Evolutionary conservation across 2,329 filamentous ascomycete genomes (phyloP), one percentile per base, ranked within the genome.

Genomic region (Calonectria pauciramosa): DNA sequence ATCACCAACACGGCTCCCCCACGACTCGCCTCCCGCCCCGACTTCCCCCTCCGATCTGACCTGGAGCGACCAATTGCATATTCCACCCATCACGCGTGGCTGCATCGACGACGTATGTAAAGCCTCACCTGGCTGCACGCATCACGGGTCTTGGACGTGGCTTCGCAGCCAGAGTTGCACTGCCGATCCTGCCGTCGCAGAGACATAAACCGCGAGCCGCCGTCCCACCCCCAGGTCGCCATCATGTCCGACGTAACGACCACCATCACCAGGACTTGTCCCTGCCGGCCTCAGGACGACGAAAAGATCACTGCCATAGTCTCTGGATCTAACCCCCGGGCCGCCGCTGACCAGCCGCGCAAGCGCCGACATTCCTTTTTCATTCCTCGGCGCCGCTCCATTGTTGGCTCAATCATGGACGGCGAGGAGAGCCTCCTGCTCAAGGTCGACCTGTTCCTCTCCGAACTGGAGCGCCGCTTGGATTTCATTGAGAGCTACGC

Each of bases 401-500:
- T 92, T n/a, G 89, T 92, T 47, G 88, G 89, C 79, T 88, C 90
- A 69, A 88, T 91, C 76, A 90, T 93, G 86, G 92, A 93, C 52
- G 88, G 90, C 47, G 92, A 93, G 77, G 92, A 93, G 79, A 87
- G 88, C 28, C 83, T 93, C 38, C 81, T 93, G 69, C 86, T 93
- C 68, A 92, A 90, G 87, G 91, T 97, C 66, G 95, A 97, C 82
- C 86, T 94, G 66, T 97, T 97, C 84, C 89, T 99, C 70, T 90
- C 93, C 49, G 96, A 99, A 83, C 90, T 99, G 54, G 96, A 97
- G 85, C 91, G 94, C 78, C 92, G 96, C 69, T 89, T 99, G 60
- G 96, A 97, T 82, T 94, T 95, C 84, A 90, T 99, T 60, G 97
- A 99, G 85, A 93, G 91, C 77, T 98, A 98, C 82, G 93, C 95